phyloP scores from a whole-genome alignment of 2,329 filamentous ascomycete genomes.

The Cladosporium austrohemisphaericum region DNA sequence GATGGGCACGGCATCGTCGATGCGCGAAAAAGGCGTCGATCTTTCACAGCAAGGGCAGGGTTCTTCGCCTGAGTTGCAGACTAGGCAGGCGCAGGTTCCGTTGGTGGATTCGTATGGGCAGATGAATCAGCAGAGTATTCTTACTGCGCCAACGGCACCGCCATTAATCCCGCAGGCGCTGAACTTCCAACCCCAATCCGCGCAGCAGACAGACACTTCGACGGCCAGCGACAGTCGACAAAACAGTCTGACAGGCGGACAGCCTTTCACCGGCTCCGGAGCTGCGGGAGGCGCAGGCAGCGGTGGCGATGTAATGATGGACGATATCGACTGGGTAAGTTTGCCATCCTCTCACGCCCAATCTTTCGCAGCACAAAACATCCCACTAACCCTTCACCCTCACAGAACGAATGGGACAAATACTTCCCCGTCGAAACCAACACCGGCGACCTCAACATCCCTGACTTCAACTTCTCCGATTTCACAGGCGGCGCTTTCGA shows the following conservation, averaged over 20 bases:
- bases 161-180: slow-evolving; percentile 22
- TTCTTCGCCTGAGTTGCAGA: too few species aligned
- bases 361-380: neutral
- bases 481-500: slow-evolving; percentile 25
- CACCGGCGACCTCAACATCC: slow-evolving; percentile 33
- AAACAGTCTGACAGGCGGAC: slow-evolving; percentile 16
- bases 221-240: slow-evolving; percentile 23
- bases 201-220: slow-evolving; percentile 18
- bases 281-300: slow-evolving; percentile 18
- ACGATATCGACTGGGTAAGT: slow-evolving; percentile 66
- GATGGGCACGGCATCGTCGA: slow-evolving; percentile 10
- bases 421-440: slow-evolving; percentile 39
- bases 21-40: slow-evolving; percentile 8
- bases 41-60: too few species aligned
- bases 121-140: slow-evolving; percentile 14
- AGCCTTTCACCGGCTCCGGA: neutral
- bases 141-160: slow-evolving; percentile 3
- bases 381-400: neutral
- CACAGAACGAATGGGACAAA: slow-evolving; percentile 45
- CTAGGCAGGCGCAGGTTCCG: neutral
- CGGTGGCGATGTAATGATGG: slow-evolving; percentile 35
- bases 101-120: slow-evolving; percentile 9
- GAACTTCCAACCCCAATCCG: slow-evolving; percentile 27
- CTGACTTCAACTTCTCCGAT: slow-evolving; percentile 33
- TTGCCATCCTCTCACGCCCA: too few species aligned